These are phyloP conservation scores for Dioscorea zingiberensis DNA, from an alignment of 106 monocot species.

Conservation along the genomic window DNA sequence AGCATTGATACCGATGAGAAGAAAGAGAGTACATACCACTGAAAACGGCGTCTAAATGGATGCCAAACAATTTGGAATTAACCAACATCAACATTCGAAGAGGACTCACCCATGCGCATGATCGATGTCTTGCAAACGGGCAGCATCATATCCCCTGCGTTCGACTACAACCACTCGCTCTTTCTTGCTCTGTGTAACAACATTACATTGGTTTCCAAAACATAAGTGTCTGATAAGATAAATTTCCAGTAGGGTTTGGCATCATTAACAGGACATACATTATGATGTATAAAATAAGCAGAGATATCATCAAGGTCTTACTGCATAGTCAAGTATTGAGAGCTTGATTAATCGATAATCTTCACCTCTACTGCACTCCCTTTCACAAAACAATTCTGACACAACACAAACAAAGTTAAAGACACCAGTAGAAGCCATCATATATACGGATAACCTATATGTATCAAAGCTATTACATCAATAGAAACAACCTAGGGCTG, in stretches of 20 bases:
- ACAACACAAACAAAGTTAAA: too few relatives aligned
- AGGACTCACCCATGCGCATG: constrained; percentile 76
- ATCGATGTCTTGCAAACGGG: constrained; percentile 62
- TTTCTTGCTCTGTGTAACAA: constrained; percentile 66
- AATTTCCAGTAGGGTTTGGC: background rate
- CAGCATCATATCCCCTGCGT: constrained; percentile 94
- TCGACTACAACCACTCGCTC: constrained; percentile 73
- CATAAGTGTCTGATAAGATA: background rate
- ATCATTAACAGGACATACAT: too few relatives aligned
- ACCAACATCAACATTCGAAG: background rate
- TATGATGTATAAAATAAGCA: background rate
- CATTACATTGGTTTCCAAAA: constrained; percentile 6
- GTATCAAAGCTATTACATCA: too few relatives aligned
- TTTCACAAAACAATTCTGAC: constrained; percentile 75
- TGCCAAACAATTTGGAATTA: too few relatives aligned
- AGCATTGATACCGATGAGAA: background rate
- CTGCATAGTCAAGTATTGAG: constrained; percentile 77
- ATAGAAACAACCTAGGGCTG: too few relatives aligned
- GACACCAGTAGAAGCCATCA: too few relatives aligned
- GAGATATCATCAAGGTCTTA: constrained; percentile 20
- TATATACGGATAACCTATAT: too few relatives aligned
- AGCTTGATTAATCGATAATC: constrained; percentile 95
- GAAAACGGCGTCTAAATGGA: too few relatives aligned
- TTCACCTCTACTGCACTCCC: constrained; percentile 96
- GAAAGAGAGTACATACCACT: too few relatives aligned